phyloP scores from a whole-genome alignment of 2,329 filamentous ascomycete species.

The Diaporthe ilicicola region DNA sequence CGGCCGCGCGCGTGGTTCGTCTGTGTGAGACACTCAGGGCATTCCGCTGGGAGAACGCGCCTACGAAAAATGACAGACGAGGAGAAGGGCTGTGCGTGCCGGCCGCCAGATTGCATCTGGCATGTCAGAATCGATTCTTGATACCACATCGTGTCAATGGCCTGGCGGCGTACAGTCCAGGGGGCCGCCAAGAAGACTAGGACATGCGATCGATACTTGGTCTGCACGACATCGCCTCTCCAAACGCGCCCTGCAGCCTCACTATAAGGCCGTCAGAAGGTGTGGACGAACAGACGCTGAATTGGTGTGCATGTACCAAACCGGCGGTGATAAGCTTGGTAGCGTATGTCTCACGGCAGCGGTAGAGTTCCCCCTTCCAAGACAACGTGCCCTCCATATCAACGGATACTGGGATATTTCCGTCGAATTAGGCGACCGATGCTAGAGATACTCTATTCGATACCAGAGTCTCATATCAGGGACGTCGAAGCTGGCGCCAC shows the following conservation, averaged over 20 bases:
- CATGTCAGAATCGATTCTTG: background rate
- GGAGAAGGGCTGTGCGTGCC: background rate
- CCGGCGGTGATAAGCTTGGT: background rate
- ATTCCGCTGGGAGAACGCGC: background rate
- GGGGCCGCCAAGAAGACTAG: background rate
- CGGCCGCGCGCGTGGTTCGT: background rate
- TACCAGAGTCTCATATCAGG: background rate
- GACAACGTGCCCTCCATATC: conserved; percentile 12
- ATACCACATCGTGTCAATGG: background rate
- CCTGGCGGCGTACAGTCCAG: background rate
- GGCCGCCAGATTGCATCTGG: background rate
- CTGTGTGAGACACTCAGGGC: conserved; percentile 8
- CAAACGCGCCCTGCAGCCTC: background rate
- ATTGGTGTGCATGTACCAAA: background rate
- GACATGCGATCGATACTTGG: background rate
- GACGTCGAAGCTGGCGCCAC: background rate
- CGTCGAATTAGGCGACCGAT: background rate
- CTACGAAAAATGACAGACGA: background rate
- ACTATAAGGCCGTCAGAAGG: background rate
- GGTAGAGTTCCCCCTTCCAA: background rate
- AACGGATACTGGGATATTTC: background rate
- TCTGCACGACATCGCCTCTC: background rate
- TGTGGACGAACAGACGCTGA: background rate
- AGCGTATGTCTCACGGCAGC: conserved; percentile 5
- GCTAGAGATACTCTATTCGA: background rate